Conservation (phyloP, 1,284 basidiomycete genomes). For the Rhodotorula sp. region DNA sequence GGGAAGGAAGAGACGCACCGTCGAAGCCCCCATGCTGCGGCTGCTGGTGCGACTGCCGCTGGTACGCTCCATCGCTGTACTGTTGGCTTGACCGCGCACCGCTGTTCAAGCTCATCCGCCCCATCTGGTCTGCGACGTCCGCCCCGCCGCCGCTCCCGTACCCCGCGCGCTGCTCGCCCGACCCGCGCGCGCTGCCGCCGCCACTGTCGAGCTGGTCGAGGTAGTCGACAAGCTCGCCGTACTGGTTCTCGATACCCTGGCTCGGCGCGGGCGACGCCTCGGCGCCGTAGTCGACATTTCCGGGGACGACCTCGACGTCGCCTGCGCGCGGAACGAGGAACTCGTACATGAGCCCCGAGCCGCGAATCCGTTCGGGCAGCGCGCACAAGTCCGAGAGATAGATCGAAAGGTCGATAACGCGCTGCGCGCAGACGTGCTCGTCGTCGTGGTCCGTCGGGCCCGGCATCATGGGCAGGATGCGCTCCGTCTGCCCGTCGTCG, state of each 20-base stretch:
- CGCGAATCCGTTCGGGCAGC: conserved; percentile 73
- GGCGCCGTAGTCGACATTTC: conserved; percentile 2
- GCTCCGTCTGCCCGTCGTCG: conserved; percentile 52
- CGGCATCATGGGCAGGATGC: conserved; percentile 93
- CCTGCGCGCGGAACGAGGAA: conserved; percentile 88
- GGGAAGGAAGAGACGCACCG: neutral
- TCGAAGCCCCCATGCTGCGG: conserved; percentile 2
- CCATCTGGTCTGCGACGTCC: conserved; percentile 25
- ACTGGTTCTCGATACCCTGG: conserved; percentile 40
- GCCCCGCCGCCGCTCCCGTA: conserved; percentile 4
- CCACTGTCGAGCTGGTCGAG: conserved; percentile 44
- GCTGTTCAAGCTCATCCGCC: conserved; percentile 30
- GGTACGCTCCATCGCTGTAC: neutral
- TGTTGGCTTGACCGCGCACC: conserved; percentile 11
- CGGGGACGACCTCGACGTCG: conserved; percentile 66
- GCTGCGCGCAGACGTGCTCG: conserved; percentile 77
- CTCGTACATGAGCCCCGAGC: conserved; percentile 74
- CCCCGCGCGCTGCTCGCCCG: conserved; percentile 2
- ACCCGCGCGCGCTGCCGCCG: neutral
- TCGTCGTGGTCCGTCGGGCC: conserved; percentile 84
- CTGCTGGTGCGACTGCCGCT: neutral
- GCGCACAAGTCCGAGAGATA: conserved; percentile 80
- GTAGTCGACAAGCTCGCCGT: conserved; percentile 46
- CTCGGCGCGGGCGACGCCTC: conserved; percentile 17
- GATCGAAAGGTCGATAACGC: conserved; percentile 80